phyloP scores from a whole-genome alignment of 2,329 filamentous ascomycete genomes.

The Didymella glomerata region DNA sequence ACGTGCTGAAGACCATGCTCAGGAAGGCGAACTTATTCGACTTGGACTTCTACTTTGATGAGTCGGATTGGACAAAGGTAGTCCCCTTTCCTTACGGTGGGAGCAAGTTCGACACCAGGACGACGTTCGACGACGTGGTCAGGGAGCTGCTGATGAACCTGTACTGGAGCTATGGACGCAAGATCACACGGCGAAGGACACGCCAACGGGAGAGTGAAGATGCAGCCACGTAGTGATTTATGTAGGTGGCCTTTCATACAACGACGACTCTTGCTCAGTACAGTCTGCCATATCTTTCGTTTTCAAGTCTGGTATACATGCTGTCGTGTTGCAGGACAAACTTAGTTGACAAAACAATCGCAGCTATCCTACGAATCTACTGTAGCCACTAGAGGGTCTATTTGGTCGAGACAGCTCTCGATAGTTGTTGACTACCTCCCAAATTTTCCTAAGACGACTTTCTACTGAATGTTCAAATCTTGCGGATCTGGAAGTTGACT shows the following conservation, averaged over 20 bases:
- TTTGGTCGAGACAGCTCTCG: too few species aligned
- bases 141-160: constrained; percentile 43
- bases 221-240: neutral
- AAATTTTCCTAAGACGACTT: too few species aligned
- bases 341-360: too few species aligned
- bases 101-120: constrained; percentile 43
- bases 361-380: too few species aligned
- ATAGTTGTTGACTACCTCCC: too few species aligned
- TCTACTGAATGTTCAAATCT: too few species aligned
- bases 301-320: too few species aligned
- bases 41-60: constrained; percentile 47
- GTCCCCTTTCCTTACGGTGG: constrained; percentile 48
- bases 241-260: neutral
- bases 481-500: too few species aligned
- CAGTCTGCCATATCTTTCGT: neutral
- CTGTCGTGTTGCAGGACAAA: too few species aligned
- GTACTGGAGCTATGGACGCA: constrained; percentile 46
- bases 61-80: constrained; percentile 38
- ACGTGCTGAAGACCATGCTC: constrained; percentile 43
- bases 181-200: constrained; percentile 37
- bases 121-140: constrained; percentile 32
- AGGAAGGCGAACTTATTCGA: constrained; percentile 43
- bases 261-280: neutral
- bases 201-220: constrained; percentile 11
- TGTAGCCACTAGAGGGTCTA: too few species aligned